These are phyloP conservation scores for Phytophthora sp. DNA, from an alignment of 352 stramenopile genomes.

Conservation along the genomic window DNA sequence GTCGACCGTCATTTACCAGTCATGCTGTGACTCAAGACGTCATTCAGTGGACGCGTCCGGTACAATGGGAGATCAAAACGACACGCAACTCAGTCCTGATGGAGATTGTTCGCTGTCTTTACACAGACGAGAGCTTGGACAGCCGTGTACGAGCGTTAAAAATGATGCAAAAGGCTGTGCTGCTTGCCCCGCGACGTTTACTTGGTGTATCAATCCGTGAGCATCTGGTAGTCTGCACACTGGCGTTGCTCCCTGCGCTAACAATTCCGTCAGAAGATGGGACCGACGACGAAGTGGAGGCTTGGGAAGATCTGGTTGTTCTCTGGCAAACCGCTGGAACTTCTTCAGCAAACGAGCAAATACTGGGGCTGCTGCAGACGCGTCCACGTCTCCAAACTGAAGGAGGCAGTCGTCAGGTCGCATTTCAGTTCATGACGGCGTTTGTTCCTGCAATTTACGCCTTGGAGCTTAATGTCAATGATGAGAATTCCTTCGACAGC, in stretches of 20 bases:
- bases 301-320: slow-evolving; percentile 27
- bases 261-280: not conserved
- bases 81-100: slow-evolving; percentile 54
- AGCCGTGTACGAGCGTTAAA: slow-evolving; percentile 29
- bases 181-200: slow-evolving; percentile 42
- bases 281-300: not conserved
- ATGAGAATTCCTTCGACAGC: slow-evolving; percentile 19
- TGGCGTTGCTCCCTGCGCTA: slow-evolving; percentile 46
- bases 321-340: slow-evolving; percentile 15
- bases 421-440: slow-evolving; percentile 13
- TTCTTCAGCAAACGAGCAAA: slow-evolving; percentile 4
- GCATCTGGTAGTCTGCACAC: slow-evolving; percentile 52
- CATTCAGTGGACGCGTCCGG: slow-evolving; percentile 52
- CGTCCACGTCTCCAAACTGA: slow-evolving; percentile 2
- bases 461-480: slow-evolving; percentile 22
- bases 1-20: slow-evolving; percentile 53
- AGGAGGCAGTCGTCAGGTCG: slow-evolving; percentile 1
- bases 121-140: slow-evolving; percentile 14
- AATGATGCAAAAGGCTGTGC: slow-evolving; percentile 22
- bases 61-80: slow-evolving; percentile 43
- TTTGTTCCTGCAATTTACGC: slow-evolving; percentile 29
- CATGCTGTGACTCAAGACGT: slow-evolving; percentile 52
- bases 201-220: slow-evolving; percentile 43
- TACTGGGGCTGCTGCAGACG: slow-evolving; percentile 21
- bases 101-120: slow-evolving; percentile 49